Evolutionary conservation across 2,329 filamentous ascomycete genomes (phyloP), one percentile per base, ranked within the genome.

Genomic region (Venturia nashicola): DNA sequence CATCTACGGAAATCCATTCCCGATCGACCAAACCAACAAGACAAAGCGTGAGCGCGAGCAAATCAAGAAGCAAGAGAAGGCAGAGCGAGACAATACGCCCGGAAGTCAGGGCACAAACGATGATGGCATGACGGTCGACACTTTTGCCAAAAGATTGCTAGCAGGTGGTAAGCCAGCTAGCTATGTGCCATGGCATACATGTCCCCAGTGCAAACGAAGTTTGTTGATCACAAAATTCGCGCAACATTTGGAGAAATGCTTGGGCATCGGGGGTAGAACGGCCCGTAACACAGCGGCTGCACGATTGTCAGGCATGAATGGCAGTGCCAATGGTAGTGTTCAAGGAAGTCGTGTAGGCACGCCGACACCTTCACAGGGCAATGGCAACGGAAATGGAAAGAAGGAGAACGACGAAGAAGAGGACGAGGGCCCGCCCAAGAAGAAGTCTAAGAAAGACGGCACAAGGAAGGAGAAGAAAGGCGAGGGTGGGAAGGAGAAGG

Each of bases 1-100:
- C 74, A 90, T 92, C 67, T 91, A 91, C 74, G 89, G 88, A 61
- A 90, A 91, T 74, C 89, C 87, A 36, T 92, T 89, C 82, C 86
- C 89, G 16, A 86, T 85, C 20, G 86, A 87, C 27, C 82, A 87
- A 66, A 88, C 88, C 66, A 89, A 89, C 78, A 89, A 89, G 79
- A 91, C 88, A 68, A 81, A 76, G 82, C 91, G 89, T 80, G 88
- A 86, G 72, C 85, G 86, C 77, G 83, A 86, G 72, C 70, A 76
- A 62, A 72, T 76, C 64, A 73, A 76, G 71, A 69, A 77, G 67
- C 72, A 76, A 69, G 70, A 76, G 66, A 75, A 74, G 68, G 71
- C 71, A 27, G 74, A 77, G 61, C 76, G 77, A 66, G 76, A 76
- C 67, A 75, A 72, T 57, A 79, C 77, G 27, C 78, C 78, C 0